Percentiles rank a stretch among this genome's conserved stretches.
These are phyloP conservation scores for Cyclotella distinguenda DNA, from an alignment of 108 stramenopile species.

Conservation along the genomic window DNA sequence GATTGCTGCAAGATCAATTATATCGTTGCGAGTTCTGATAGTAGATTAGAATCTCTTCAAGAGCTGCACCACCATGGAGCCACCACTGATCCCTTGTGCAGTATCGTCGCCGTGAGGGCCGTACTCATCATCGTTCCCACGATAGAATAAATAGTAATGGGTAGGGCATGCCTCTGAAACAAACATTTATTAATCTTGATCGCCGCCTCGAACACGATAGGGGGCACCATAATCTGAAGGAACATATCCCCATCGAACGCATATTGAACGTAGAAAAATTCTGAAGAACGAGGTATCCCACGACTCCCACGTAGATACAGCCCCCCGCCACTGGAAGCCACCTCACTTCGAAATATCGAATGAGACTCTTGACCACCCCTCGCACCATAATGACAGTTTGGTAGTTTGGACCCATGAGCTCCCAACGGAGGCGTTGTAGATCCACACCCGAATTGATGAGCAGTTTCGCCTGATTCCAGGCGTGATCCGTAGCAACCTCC, in stretches of 20 bases:
- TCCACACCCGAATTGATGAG: slow-evolving; percentile 11
- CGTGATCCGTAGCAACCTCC: slow-evolving; percentile 25
- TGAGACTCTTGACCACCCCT: slow-evolving; percentile 84
- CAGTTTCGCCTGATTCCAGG: slow-evolving; percentile 36
- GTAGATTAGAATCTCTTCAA: no score
- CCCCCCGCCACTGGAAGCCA: slow-evolving; percentile 90
- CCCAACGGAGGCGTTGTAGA: background rate
- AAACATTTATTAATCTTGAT: slow-evolving; percentile 79
- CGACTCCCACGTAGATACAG: slow-evolving; percentile 81
- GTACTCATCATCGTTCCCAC: slow-evolving; percentile 81
- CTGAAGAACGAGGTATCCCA: slow-evolving; percentile 66
- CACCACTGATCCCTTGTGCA: slow-evolving; percentile 62
- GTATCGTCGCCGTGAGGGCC: slow-evolving; percentile 65
- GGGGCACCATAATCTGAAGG: slow-evolving; percentile 85
- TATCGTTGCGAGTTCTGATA: no score
- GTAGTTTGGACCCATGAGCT: background rate
- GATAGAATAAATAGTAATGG: slow-evolving; percentile 78
- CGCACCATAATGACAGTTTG: slow-evolving; percentile 74
- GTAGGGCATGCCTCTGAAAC: slow-evolving; percentile 73
- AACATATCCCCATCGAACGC: slow-evolving; percentile 87
- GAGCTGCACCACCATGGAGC: slow-evolving; percentile 36
- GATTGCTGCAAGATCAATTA: no score
- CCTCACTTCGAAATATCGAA: slow-evolving; percentile 80
- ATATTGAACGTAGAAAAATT: slow-evolving; percentile 72
- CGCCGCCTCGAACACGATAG: slow-evolving; percentile 90